A percentile compares a stretch with the other conserved stretches of the same genome.
phyloP scores from a whole-genome alignment of 2,329 filamentous ascomycete genomes.

The Apiospora aurea region DNA sequence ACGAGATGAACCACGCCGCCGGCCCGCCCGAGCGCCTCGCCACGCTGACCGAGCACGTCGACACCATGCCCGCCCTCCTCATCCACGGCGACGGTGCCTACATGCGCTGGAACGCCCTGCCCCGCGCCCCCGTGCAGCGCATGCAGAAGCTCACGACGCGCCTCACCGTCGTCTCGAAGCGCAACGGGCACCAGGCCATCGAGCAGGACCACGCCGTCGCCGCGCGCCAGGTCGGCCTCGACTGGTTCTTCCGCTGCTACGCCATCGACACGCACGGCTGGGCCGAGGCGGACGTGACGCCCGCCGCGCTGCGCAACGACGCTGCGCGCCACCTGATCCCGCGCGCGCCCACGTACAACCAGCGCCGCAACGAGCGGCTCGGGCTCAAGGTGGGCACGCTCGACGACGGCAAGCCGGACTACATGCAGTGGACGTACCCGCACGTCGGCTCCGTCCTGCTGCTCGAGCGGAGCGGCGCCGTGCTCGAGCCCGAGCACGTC shows the following conservation, averaged over 20 bases:
- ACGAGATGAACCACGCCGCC: conserved; percentile 27
- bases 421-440: not conserved
- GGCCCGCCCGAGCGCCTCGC: conserved; percentile 24
- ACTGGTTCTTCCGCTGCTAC: conserved; percentile 28
- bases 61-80: conserved; percentile 24
- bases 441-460: conserved; percentile 25
- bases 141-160: conserved; percentile 16
- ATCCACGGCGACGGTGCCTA: conserved; percentile 28
- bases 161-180: not conserved
- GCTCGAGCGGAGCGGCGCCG: conserved; percentile 24
- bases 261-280: conserved; percentile 10
- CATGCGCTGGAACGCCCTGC: conserved; percentile 20
- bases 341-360: not conserved
- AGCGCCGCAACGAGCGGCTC: not conserved
- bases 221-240: conserved; percentile 25
- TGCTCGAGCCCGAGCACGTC: conserved; percentile 26
- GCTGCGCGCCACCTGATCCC: conserved; percentile 22
- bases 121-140: not conserved
- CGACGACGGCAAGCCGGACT: not conserved
- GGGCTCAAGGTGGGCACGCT: not conserved
- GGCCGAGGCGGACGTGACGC: conserved; percentile 8
- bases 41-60: not conserved
- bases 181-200: not conserved
- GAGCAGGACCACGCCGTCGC: conserved; percentile 22
- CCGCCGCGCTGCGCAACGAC: conserved; percentile 24